Percentiles rank a stretch among this genome's conserved stretches.
Evolutionary conservation across 768 basidiomycete species (phyloP).

Genomic region (Butyriboletus loyo): DNA sequence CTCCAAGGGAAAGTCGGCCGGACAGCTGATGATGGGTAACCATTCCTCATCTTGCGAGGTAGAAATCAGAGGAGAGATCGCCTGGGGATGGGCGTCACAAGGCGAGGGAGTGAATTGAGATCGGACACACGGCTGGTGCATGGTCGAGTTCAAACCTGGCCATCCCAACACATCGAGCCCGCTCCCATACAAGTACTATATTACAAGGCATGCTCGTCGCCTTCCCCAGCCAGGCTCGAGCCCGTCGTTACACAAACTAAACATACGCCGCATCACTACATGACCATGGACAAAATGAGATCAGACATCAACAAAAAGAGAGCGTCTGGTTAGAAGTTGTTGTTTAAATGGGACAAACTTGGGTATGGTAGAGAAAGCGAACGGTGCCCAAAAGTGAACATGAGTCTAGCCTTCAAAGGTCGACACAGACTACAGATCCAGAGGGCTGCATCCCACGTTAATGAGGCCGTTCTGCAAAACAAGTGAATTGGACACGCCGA

Average conservation of each 20-base stretch:
- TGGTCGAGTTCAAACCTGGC: neutral
- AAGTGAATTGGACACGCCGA: neutral
- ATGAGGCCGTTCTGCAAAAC: conserved; percentile 21
- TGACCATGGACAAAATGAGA: conserved; percentile 15
- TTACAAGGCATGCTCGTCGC: conserved; percentile 12
- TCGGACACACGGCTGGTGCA: conserved; percentile 3
- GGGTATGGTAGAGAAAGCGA: conserved; percentile 20
- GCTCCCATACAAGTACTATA: conserved; percentile 15
- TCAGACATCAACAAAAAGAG: conserved; percentile 25
- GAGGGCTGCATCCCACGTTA: conserved; percentile 25
- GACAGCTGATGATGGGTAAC: conserved; percentile 39
- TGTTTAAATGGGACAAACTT: conserved; percentile 12
- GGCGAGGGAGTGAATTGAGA: conserved; percentile 27
- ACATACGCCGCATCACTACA: conserved; percentile 10
- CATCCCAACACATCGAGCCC: conserved; percentile 1
- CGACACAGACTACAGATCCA: neutral
- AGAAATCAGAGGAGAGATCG: conserved; percentile 2
- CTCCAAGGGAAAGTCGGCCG: conserved; percentile 40
- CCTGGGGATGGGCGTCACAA: conserved; percentile 3
- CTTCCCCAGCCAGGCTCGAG: neutral
- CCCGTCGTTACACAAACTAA: conserved; percentile 5
- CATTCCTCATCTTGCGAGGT: conserved; percentile 13
- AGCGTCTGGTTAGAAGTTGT: conserved; percentile 19
- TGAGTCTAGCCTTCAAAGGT: conserved; percentile 1
- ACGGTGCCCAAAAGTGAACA: conserved; percentile 1